phyloP scores from a whole-genome alignment of 2,329 filamentous ascomycete species.

The Aspergillus puulaauensis region DNA sequence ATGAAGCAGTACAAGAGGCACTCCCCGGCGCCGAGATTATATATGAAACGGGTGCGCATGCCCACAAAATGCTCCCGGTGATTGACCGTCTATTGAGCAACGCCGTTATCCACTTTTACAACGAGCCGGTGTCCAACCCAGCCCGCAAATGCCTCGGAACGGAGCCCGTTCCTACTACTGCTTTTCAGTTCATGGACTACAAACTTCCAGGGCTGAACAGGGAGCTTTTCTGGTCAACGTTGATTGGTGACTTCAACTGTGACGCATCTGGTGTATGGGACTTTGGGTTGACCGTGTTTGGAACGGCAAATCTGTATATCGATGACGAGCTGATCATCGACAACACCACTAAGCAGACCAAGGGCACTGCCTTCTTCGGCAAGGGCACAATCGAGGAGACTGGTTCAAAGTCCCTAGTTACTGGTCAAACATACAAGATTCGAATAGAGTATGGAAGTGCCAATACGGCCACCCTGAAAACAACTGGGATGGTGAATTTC shows the following conservation, averaged over 20 bases:
- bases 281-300: constrained; percentile 61
- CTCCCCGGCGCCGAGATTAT: constrained; percentile 25
- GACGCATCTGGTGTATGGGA: constrained; percentile 60
- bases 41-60: constrained; percentile 61
- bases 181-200: constrained; percentile 51
- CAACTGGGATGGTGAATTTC: constrained; percentile 46
- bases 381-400: constrained; percentile 62
- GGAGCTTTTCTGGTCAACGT: constrained; percentile 20
- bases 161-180: constrained; percentile 39
- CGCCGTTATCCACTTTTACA: constrained; percentile 54
- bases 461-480: constrained; percentile 55
- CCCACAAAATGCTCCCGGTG: constrained; percentile 40
- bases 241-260: constrained; percentile 55
- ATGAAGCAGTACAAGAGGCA: constrained; percentile 35
- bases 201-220: constrained; percentile 50
- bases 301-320: constrained; percentile 62
- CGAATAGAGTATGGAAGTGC: constrained; percentile 59
- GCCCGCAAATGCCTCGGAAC: constrained; percentile 52
- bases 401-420: constrained; percentile 54
- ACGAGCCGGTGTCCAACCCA: constrained; percentile 51
- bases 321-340: constrained; percentile 62
- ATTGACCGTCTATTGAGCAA: constrained; percentile 28
- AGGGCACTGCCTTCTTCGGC: constrained; percentile 64
- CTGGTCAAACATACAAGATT: constrained; percentile 57
- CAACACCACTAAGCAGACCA: constrained; percentile 60